These are phyloP conservation scores for Bipolaris zeicola DNA, from an alignment of 2,329 filamentous ascomycete species.

Conservation along the genomic window DNA sequence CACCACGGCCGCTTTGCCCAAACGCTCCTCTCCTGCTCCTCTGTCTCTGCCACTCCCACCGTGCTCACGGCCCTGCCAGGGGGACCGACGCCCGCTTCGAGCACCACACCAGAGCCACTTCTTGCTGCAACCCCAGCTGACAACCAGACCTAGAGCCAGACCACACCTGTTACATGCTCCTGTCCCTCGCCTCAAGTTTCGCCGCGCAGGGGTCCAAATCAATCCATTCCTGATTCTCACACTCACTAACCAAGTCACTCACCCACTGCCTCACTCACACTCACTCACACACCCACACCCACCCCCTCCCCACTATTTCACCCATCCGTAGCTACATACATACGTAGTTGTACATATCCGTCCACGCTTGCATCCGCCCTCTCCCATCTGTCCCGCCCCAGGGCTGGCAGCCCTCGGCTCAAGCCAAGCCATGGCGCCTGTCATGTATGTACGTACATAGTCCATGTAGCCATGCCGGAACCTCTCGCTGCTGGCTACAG, in stretches of 20 bases:
- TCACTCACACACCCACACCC: neutral
- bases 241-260: neutral
- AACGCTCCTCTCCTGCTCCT: neutral
- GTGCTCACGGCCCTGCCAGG: conserved; percentile 18
- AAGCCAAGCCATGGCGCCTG: neutral
- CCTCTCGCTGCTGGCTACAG: conserved; percentile 18
- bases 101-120: conserved; percentile 14
- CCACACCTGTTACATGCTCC: conserved; percentile 1
- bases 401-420: neutral
- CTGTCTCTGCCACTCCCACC: conserved; percentile 5
- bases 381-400: neutral
- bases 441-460: neutral
- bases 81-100: conserved; percentile 22
- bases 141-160: conserved; percentile 15
- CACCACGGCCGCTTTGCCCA: neutral
- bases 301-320: neutral
- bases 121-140: conserved; percentile 13
- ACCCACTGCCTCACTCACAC: neutral
- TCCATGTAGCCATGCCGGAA: neutral
- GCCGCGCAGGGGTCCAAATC: conserved; percentile 7
- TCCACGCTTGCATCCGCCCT: neutral
- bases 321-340: neutral
- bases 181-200: conserved; percentile 11
- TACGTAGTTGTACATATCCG: neutral
- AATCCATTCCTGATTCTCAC: neutral